Base-by-base conservation (phyloP, 495 filamentous ascomycete species). In the Amorphotheca resinae region DNA sequence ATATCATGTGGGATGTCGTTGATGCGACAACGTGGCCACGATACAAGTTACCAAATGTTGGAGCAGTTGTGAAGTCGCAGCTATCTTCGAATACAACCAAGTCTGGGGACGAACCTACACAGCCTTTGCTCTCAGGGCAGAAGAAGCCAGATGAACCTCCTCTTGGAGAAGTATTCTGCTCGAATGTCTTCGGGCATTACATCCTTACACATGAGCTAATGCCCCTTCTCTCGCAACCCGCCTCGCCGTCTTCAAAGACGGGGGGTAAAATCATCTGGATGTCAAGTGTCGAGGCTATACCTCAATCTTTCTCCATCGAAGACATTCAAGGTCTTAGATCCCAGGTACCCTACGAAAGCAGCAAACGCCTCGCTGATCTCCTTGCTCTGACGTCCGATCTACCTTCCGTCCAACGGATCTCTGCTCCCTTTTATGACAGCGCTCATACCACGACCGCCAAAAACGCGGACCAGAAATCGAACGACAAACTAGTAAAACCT, bases 111-210 rank as follows among this genome's bases (percentile, higher is more conserved):
- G 42, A 46, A 46, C 34, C 38, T 12, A 45, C 16, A 7, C 47
- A 47, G 20, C 35, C 41, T 9, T 33, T 50, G 9, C 20, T 54
- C 7, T 43, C 44, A 4, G 18, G 41, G 16, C 44, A 47, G 26
- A 22, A 42, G n/a, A 43, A 50, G 16, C 26, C 16, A 18, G 47
- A 62, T 4, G 74, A 81, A 42, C 73, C 76, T 1, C 62, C 65
- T 1, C 62, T 96, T 0, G 93, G 87, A 2, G 64, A 79, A 39
- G 73, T 95, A 5, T 98, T 95, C 60, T 82, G 79, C 59, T 77
- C 87, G 39, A 96, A 96, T 55, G 73, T 93, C 22, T 94, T 98
- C 55, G 91, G 93, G 0, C 91, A 96, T 62, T 96, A 98, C 58
- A 64, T 95, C 49, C 80, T 98, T 15, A 73, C 73, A 14, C 88